phyloP scores from a whole-genome alignment of 306 rosid genomes.

The Pueraria montana region DNA sequence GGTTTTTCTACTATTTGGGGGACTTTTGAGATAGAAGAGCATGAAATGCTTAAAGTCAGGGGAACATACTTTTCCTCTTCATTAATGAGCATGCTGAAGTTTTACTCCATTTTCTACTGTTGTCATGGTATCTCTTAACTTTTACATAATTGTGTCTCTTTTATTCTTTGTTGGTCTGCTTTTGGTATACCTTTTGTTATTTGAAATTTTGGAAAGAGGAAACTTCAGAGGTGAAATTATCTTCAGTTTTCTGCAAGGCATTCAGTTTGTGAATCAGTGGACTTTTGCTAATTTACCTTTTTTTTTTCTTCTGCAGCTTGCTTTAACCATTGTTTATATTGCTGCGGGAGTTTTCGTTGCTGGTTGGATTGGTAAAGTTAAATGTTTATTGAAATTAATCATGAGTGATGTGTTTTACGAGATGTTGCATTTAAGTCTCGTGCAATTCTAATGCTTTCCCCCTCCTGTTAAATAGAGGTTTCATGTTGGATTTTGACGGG shows the following conservation, averaged over 20 bases:
- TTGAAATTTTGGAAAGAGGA: constrained; percentile 32
- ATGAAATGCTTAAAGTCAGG: not conserved
- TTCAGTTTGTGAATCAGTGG: constrained; percentile 29
- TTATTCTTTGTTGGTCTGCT: constrained; percentile 29
- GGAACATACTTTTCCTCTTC: not conserved
- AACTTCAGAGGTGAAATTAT: constrained; percentile 30
- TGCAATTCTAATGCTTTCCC: constrained; percentile 47
- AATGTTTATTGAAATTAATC: constrained; percentile 43
- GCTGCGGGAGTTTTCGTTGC: constrained; percentile 92
- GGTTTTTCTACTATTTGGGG: not conserved
- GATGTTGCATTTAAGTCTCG: constrained; percentile 36
- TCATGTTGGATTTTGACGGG: constrained; percentile 99
- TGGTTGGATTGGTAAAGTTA: constrained; percentile 96
- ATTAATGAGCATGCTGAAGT: not conserved
- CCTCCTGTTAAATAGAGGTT: constrained; percentile 78
- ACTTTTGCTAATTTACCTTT: constrained; percentile 18
- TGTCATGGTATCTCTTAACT: constrained; percentile 1
- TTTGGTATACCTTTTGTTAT: constrained; percentile 34
- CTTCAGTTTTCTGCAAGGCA: constrained; percentile 25
- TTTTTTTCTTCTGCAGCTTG: constrained; percentile 77
- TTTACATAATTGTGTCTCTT: constrained; percentile 14
- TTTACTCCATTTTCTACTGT: not conserved
- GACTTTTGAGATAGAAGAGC: not conserved
- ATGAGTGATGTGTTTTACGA: constrained; percentile 31
- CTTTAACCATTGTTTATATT: constrained; percentile 84